Evolutionary conservation across 108 stramenopile genomes (phyloP), one percentile per base, ranked within the genome.

Genomic region (Cylindrotheca closterium): DNA sequence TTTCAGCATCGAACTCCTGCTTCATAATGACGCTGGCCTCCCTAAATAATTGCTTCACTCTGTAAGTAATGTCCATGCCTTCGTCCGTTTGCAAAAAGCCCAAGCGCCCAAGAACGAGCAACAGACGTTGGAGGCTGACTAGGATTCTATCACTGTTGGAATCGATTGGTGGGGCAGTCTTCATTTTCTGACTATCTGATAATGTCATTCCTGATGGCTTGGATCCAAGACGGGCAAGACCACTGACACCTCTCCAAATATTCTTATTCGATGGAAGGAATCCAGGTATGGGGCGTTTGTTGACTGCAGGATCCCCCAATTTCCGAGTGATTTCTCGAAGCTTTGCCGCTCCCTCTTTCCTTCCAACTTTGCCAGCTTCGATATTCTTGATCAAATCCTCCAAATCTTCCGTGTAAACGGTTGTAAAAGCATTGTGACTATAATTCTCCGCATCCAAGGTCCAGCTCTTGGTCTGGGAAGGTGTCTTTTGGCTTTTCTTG

Each of bases 261-360:
- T 68, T 78, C 47, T 84, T 83, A 50, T 88, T 83, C 48, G 82
- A 85, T 0, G 92, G 92, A 31, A 93, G 53, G 32, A 85, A 83
- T 23, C 71, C 79, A 1, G 92, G 92, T 30, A 93, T 87, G 4
- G 89, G 83, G 47, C 92, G 68, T 57, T 86, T 83, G n/a, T 68
- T 74, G n/a, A 90, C 80, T 0, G 77, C 59, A 8, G 83, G 81
- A 29, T 75, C 68, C 29, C 80, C 65, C 31, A 90, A 51, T 37
- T 58, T 68, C 8, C 10, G 28, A n/a, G 65, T 62, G 56, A 86
- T 53, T 12, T 57, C 61, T 30, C 67, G 60, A 25, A 93, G 48
- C 64, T 70, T 58, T 53, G 78, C 61, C 3, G 83, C 79, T 15
- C 86, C 92, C 27, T 64, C 59, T 49, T 67, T 55, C 45, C 67